Evolutionary conservation across 2,329 filamentous ascomycete species (phyloP).

Genomic region (Ophiostoma piceae): DNA sequence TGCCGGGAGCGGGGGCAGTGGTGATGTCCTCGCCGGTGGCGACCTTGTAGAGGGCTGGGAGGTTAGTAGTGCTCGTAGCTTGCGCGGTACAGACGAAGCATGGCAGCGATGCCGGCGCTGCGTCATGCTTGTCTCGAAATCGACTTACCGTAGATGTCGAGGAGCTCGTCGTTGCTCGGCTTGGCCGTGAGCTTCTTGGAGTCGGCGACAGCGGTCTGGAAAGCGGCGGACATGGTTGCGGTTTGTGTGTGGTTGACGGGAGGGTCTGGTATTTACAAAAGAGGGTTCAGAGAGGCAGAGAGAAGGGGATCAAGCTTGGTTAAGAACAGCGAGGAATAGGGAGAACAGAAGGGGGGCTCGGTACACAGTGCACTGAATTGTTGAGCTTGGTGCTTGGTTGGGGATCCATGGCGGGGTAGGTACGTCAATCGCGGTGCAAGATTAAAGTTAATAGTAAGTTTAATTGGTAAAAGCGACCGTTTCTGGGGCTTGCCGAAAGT

Average conservation of each 20-base stretch:
- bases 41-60: conserved; percentile 54
- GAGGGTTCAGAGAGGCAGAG: background rate
- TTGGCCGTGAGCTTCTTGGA: conserved; percentile 63
- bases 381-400: conserved; percentile 20
- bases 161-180: conserved; percentile 59
- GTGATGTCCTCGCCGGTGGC: conserved; percentile 52
- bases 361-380: conserved; percentile 14
- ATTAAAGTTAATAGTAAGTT: background rate
- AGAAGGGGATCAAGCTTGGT: background rate
- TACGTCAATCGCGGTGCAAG: background rate
- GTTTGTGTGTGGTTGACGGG: background rate
- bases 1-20: conserved; percentile 55
- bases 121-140: background rate
- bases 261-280: background rate
- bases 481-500: background rate
- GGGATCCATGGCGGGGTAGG: conserved; percentile 20
- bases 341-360: background rate
- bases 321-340: background rate
- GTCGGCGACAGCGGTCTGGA: conserved; percentile 55
- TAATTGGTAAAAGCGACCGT: conserved; percentile 3
- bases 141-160: conserved; percentile 55
- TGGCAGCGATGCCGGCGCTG: background rate
- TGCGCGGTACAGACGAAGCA: background rate
- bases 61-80: background rate
- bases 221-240: conserved; percentile 35